Base-by-base conservation (phyloP, 2,329 filamentous ascomycete genomes). In the Pseudonectria foliicola region DNA sequence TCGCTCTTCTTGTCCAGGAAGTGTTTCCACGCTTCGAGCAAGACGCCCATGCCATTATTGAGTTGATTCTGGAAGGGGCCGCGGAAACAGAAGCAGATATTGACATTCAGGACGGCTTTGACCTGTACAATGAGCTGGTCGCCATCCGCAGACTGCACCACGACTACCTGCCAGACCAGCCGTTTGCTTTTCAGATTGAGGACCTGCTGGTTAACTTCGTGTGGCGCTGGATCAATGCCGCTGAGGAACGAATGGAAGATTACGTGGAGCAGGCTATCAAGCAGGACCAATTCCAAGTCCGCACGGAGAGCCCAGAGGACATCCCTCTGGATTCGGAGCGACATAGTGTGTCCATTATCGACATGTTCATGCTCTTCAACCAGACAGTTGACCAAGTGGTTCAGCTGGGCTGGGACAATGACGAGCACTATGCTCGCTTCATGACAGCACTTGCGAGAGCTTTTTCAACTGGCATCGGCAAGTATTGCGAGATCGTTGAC, bases 291-390 rank as follows among this genome's bases (percentile, higher is more conserved):
- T 98, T 96, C 61, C 74, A 80, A 48, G 80, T 94, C 35, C 75
- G 85, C 35, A 73, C 73, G 8, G 72, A 81, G 31, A 69, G 77
- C 42, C 69, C 73, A 8, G 73, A 77, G 4, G 73, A 79, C 21
- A 68, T 80, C 25, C 71, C 82, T 0, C 73, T 74, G 2, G 87
- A 95, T 53, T 81, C 87, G 23, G 80, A 95, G 53, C 79, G 90
- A 21, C 92, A 96, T 62, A 96, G 90, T 56, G 79, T 90, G 39
- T 96, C 90, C 12, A 78, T 94, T 7, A 84, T 95, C 43, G 92
- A 98, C 58, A 80, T 95, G 28, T 96, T 95, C 65, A 81, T 85
- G 49, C 81, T 93, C 1, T 95, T 96, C 69, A 93, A 89, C 51
- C 85, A 95, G 62, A 85, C 84, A 13, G 79, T 93, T 25, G 84